Base-by-base conservation (phyloP, 2,329 filamentous ascomycete genomes). In the Pseudofabraea citricarpa region DNA sequence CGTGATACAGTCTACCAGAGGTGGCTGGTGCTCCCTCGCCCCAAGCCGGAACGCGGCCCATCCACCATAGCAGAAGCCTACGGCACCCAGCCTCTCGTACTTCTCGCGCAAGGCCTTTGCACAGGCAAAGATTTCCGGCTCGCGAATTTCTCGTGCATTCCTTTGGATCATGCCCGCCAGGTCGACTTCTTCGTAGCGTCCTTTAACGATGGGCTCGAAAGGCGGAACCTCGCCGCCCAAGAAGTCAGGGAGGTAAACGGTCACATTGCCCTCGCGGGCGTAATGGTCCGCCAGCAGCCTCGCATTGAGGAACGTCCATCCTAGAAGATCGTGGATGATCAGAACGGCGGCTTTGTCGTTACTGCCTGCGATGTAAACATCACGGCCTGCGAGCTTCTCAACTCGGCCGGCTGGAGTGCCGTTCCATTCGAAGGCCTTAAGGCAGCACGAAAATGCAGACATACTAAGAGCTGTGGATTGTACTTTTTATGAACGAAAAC, bases 221-320 rank as follows among this genome's bases (percentile, higher is more conserved):
- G 48, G 35, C 0, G 53, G 31, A 3, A 43, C 39, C 42, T 54
- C 50, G 9, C 45, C 47, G 12, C 40, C 46, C 21, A 51, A 53
- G 44, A 59, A 59, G 2, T 59, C 52, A 3, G 52, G 52, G 2
- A 74, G 47, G 50, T 71, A 75, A 22, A 72, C 70, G 2, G 70
- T 73, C 0, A 64, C 69, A 26, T 65, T 56, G n/a, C 58, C 59
- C 48, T 74, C 67, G 13, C 55, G 53, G 4, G 71, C 70, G 46
- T 66, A 73, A 52, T 70, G 62, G 43, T 74, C 71, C 1, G 70
- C 70, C 2, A 75, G 58, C 1, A 75, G 56, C 1, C 70, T 64
- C 26, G 59, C 48, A 47, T 74, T 75, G 20, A 56, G 53, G 38
- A 71, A 70, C 2, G 51, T 68, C 68, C 70, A 74, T 27, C 68